phyloP scores from a whole-genome alignment of 2,329 filamentous ascomycete genomes.

The Calonectria multiphialidica region DNA sequence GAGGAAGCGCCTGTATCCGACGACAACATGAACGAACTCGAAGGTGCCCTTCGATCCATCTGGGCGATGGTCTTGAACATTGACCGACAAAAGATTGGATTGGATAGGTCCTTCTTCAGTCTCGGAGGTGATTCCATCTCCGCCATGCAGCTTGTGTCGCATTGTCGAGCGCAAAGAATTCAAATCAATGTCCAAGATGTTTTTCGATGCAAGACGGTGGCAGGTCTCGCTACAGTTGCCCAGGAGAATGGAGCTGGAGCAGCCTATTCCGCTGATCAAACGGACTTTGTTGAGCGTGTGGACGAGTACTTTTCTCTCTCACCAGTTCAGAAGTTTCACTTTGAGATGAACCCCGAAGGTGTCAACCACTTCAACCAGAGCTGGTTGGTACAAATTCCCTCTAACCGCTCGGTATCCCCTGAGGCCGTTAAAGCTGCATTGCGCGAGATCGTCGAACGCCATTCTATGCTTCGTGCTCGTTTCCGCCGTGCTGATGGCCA shows the following conservation, averaged over 20 bases:
- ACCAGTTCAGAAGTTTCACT: slow-evolving; percentile 37
- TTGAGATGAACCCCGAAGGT: slow-evolving; percentile 10
- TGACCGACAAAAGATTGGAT: slow-evolving; percentile 33
- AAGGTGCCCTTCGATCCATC: slow-evolving; percentile 26
- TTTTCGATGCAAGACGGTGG: slow-evolving; percentile 43
- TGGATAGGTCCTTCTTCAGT: slow-evolving; percentile 48
- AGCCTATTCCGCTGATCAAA: background rate
- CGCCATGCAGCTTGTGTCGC: slow-evolving; percentile 49
- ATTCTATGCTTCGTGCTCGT: background rate
- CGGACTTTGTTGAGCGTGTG: slow-evolving; percentile 1
- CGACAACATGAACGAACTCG: slow-evolving; percentile 13
- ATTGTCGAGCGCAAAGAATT: slow-evolving; percentile 45
- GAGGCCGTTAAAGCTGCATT: background rate
- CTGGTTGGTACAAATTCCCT: background rate
- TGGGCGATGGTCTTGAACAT: slow-evolving; percentile 37
- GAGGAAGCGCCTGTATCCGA: background rate
- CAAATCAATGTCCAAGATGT: slow-evolving; percentile 44
- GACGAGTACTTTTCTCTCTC: slow-evolving; percentile 30
- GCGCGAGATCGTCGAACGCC: background rate
- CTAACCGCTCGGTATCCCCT: background rate
- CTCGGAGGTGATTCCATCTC: slow-evolving; percentile 58
- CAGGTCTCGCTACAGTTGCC: slow-evolving; percentile 22
- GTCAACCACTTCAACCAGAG: slow-evolving; percentile 3
- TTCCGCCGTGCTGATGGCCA: background rate
- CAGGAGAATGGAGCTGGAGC: slow-evolving; percentile 24